Base-by-base conservation (phyloP, 2,329 filamentous ascomycete genomes). In the Talaromyces piceae region DNA sequence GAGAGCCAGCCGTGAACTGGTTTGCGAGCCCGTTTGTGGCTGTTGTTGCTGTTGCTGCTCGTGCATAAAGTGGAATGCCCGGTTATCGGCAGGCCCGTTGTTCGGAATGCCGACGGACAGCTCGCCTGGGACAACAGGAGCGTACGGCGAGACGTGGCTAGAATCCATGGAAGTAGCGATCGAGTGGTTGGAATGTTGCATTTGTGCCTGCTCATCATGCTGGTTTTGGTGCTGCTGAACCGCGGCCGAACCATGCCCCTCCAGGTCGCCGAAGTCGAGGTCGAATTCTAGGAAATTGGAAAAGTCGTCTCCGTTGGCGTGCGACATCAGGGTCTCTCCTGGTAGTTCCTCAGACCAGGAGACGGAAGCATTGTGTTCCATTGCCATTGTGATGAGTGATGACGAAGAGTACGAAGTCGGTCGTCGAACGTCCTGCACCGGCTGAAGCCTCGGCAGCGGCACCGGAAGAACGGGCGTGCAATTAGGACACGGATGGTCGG, bases 241-340 rank as follows among this genome's bases (percentile, higher is more conserved):
- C 9, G 52, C 28, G 16, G 49, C 31, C 3, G 61, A 54, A 62
- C 67, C 59, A 61, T 68, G 63, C 62, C 62, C 60, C 44, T 71
- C 67, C 47, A 72, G 59, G 51, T 71, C 69, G 59, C 71, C 50
- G 54, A 76, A 74, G 31, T 70, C 70, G 58, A 72, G 69, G 53
- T 70, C 71, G 60, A 76, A 74, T 49, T 76, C 72, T 53, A 76
- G 69, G 53, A 75, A 72, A 51, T 70, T 74, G 52, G 72, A 69
- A 57, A 76, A 76, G 49, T 77, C 74, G 55, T 76, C 73, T 25
- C 73, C 71, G 48, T 67, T 58, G 52, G 68, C 59, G 23, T 61
- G 61, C 7, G 66, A 56, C 49, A 73, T 67, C 55, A 74, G 66
- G 37, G 66, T 59, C 47, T 70, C 67, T 51, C 67, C 66, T 48